Evolutionary conservation across 2,329 filamentous ascomycete species (phyloP).

Genomic region (Alternaria triticina): DNA sequence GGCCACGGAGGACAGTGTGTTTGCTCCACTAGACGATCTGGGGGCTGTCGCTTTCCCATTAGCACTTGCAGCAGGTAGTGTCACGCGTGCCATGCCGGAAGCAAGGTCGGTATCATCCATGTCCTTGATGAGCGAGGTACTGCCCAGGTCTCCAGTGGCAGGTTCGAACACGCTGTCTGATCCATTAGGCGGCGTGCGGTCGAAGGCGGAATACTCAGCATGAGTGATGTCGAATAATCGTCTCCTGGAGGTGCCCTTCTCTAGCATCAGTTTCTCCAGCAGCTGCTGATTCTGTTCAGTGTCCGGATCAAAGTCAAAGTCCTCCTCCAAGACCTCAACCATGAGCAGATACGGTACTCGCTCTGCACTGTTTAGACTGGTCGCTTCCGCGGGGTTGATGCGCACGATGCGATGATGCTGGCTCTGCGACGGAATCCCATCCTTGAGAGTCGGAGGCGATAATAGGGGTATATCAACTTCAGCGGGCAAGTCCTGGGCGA

Average conservation of each 20-base stretch:
- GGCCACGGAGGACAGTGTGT: slow-evolving; percentile 65
- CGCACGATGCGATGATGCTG: slow-evolving; percentile 83
- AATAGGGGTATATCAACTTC: slow-evolving; percentile 86
- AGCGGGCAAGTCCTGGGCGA: slow-evolving; percentile 80
- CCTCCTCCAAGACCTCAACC: slow-evolving; percentile 81
- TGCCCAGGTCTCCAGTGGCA: slow-evolving; percentile 77
- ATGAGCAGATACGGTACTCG: slow-evolving; percentile 85
- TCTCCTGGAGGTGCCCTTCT: slow-evolving; percentile 64
- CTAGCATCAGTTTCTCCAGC: slow-evolving; percentile 67
- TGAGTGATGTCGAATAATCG: slow-evolving; percentile 65
- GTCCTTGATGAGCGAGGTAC: slow-evolving; percentile 70
- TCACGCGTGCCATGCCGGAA: slow-evolving; percentile 38
- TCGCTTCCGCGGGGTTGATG: slow-evolving; percentile 82
- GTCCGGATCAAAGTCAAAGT: slow-evolving; percentile 82
- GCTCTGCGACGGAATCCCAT: slow-evolving; percentile 76
- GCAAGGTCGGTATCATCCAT: slow-evolving; percentile 54
- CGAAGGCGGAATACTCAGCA: slow-evolving; percentile 58
- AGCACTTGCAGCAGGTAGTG: slow-evolving; percentile 27
- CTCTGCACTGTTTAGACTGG: slow-evolving; percentile 84
- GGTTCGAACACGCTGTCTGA: slow-evolving; percentile 84
- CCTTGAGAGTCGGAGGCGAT: slow-evolving; percentile 74
- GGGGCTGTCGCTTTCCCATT: slow-evolving; percentile 50
- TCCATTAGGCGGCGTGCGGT: slow-evolving; percentile 53
- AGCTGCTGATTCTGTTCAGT: slow-evolving; percentile 74
- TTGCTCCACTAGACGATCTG: slow-evolving; percentile 67